Percentiles rank a stretch among this genome's conserved stretches.
phyloP scores from a whole-genome alignment of 1,284 basidiomycete genomes.

The Volvariella surrecta region DNA sequence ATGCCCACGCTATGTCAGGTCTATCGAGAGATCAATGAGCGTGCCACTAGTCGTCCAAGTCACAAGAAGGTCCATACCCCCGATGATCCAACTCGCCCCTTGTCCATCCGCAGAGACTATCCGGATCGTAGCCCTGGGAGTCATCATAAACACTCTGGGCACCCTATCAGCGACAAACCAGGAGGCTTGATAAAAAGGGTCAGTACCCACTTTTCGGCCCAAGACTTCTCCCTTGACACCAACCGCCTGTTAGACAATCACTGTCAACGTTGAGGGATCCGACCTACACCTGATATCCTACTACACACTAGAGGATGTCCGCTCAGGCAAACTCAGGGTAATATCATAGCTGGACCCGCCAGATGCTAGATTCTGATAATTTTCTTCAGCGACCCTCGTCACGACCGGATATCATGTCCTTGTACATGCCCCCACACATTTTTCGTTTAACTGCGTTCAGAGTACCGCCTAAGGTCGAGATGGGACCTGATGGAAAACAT shows the following conservation, averaged over 20 bases:
- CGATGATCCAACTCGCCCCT: slow-evolving; percentile 27
- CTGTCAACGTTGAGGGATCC: slow-evolving; percentile 64
- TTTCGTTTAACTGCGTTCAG: slow-evolving; percentile 67
- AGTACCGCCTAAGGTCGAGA: slow-evolving; percentile 61
- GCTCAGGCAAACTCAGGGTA: slow-evolving; percentile 49
- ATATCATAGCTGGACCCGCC: slow-evolving; percentile 8
- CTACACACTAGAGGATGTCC: slow-evolving; percentile 70
- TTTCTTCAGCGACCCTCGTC: slow-evolving; percentile 42
- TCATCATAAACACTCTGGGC: slow-evolving; percentile 25
- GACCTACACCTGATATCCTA: slow-evolving; percentile 78
- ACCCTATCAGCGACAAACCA: slow-evolving; percentile 37
- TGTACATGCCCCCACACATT: slow-evolving; percentile 60
- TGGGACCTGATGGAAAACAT: slow-evolving; percentile 49
- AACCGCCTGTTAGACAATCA: slow-evolving; percentile 54
- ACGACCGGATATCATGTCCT: slow-evolving; percentile 53
- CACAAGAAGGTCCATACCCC: slow-evolving; percentile 36
- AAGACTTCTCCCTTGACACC: background rate
- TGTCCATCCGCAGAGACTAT: slow-evolving; percentile 24
- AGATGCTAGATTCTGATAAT: slow-evolving; percentile 5
- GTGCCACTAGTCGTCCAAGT: slow-evolving; percentile 40
- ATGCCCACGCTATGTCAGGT: slow-evolving; percentile 31
- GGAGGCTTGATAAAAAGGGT: slow-evolving; percentile 71
- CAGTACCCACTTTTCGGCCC: slow-evolving; percentile 7
- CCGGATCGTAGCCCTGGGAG: slow-evolving; percentile 28
- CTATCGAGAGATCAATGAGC: slow-evolving; percentile 66